phyloP scores from a whole-genome alignment of 768 basidiomycete genomes.

The Auricularia heimuer region DNA sequence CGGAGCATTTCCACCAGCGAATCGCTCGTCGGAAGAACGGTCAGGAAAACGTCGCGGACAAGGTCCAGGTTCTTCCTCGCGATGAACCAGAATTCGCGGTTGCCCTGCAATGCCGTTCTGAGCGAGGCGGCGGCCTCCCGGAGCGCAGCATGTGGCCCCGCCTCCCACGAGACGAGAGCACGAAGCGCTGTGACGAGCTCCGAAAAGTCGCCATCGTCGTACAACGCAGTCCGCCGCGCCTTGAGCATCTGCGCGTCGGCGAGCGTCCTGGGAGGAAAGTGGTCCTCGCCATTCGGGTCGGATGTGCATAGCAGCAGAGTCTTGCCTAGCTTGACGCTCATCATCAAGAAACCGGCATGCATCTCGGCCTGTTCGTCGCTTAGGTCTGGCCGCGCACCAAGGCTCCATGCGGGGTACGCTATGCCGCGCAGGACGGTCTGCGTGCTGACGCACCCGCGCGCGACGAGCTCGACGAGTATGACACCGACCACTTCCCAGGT shows the following conservation, averaged over 20 bases:
- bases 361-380: not conserved
- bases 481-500: slow-evolving; percentile 59
- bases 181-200: not conserved
- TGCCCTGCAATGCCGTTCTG: not conserved
- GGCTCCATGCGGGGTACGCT: slow-evolving; percentile 70
- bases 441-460: slow-evolving; percentile 57
- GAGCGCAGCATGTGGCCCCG: not conserved
- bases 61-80: not conserved
- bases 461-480: slow-evolving; percentile 53
- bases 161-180: not conserved
- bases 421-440: slow-evolving; percentile 66
- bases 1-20: slow-evolving; percentile 53
- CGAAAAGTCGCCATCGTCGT: not conserved
- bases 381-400: slow-evolving; percentile 8
- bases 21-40: not conserved
- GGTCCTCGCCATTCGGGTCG: not conserved
- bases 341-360: not conserved
- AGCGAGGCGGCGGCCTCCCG: not conserved
- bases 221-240: not conserved
- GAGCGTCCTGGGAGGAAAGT: not conserved
- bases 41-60: slow-evolving; percentile 9
- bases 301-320: not conserved
- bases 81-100: not conserved
- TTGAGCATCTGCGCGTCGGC: not conserved
- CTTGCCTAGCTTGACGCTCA: not conserved